Percentiles rank a stretch among this genome's conserved stretches.
These are phyloP conservation scores for Alectoria sarmentosa DNA, from an alignment of 495 filamentous ascomycete genomes.

Conservation along the genomic window DNA sequence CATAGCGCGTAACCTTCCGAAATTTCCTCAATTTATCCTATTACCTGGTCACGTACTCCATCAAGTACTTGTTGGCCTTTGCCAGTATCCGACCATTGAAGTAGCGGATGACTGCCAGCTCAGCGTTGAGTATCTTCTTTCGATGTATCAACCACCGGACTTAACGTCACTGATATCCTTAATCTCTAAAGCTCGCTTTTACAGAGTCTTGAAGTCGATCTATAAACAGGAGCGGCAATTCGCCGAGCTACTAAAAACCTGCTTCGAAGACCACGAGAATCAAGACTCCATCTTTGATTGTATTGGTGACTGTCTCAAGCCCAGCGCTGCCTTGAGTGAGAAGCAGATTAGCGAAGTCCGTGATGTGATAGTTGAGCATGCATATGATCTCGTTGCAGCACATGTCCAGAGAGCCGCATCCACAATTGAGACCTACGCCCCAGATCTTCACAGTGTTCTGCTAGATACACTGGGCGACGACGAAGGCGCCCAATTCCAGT, in stretches of 20 bases:
- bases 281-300: conserved; percentile 67
- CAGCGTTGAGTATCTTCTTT: conserved; percentile 90
- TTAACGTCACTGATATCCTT: conserved; percentile 64
- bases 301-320: conserved; percentile 70
- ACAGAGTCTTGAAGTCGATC: conserved; percentile 85
- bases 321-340: conserved; percentile 59
- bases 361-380: conserved; percentile 60
- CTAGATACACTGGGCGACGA: conserved; percentile 58
- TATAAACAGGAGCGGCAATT: conserved; percentile 78
- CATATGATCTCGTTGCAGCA: conserved; percentile 59
- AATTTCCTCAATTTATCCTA: conserved; percentile 92
- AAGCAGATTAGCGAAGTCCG: conserved; percentile 72
- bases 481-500: conserved; percentile 61
- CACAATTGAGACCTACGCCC: conserved; percentile 57
- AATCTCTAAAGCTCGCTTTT: conserved; percentile 77
- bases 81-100: conserved; percentile 71
- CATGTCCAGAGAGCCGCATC: conserved; percentile 62
- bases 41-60: conserved; percentile 80
- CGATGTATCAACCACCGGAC: conserved; percentile 85
- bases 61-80: conserved; percentile 72
- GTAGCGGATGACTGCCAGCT: conserved; percentile 91
- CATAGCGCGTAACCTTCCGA: conserved; percentile 88
- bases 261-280: conserved; percentile 79
- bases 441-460: conserved; percentile 64
- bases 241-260: conserved; percentile 67